Base-by-base conservation (phyloP, 1,139 yeast species). In the Sporopachydermia cereana region DNA sequence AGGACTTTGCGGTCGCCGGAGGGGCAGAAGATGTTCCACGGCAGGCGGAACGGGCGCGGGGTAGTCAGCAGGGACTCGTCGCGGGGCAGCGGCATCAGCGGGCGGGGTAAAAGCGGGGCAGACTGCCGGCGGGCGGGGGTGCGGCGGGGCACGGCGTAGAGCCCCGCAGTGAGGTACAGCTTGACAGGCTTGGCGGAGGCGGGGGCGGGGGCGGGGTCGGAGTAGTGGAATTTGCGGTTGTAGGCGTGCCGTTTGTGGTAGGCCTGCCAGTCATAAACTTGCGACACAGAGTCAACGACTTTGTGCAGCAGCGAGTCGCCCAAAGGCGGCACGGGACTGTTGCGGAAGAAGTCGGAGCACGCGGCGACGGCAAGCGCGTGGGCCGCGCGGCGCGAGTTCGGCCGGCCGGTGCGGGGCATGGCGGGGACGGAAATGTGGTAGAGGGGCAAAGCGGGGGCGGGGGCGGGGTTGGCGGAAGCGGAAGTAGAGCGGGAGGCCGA, bases 21-120 rank as follows among this genome's bases (percentile, higher is more conserved):
- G 3, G 68, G 69, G 46, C 66, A 59, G 46, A 57, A 65, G 7
- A 64, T 52, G 42, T 56, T 53, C 53, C 54, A 64, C 1, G 69
- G 69, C 16, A 65, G 43, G 27, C 53, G 53, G 48, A 64, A 66
- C 27, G 51, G 49, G n/a, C 46, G 24, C 3, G 30, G 29, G 12
- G 43, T 22, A 24, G 49, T 51, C 17, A 56, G 43, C 3, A 54
- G 46, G 1, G 54, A 53, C 3, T 45, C 51, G 7, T 56, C 56
- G 36, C 46, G 46, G 1, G 60, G 60, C 3, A 56, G 42, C 2
- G 51, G 46, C 43, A 56, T 47, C 21, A 48, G 45, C 25, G 54
- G 56, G 2, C 29, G 29, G 3, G 30, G 20, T 2, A 20, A 43
- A 18, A 41, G 48, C 3, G 24, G 22, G 1, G 41, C 12, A 14